Evolutionary conservation across 225 moss, liverwort and hornwort species (phyloP).

Genomic region (Anthoceros angustus): DNA sequence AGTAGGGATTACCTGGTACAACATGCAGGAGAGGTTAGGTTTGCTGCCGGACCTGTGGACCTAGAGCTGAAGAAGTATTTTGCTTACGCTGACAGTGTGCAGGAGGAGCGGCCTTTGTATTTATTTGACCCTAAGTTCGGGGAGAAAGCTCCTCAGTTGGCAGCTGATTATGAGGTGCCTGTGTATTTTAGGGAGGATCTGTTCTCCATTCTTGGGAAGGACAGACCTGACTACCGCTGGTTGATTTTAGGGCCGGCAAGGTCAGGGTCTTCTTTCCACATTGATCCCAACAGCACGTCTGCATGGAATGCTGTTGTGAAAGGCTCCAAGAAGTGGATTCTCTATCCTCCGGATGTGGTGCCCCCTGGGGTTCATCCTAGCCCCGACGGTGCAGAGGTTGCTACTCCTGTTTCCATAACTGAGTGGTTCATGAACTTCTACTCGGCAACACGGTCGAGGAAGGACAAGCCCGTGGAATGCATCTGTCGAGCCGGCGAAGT

Average conservation of each 20-base stretch:
- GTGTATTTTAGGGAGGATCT: slow-evolving; percentile 61
- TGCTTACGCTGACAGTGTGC: slow-evolving; percentile 51
- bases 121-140: slow-evolving; percentile 83
- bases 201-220: slow-evolving; percentile 53
- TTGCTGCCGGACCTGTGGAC: slow-evolving; percentile 68
- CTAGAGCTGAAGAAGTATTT: slow-evolving; percentile 57
- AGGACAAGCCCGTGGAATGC: slow-evolving; percentile 78
- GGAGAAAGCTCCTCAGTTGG: slow-evolving; percentile 56
- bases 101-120: slow-evolving; percentile 81
- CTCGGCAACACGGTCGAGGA: slow-evolving; percentile 42
- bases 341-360: slow-evolving; percentile 70
- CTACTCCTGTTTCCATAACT: slow-evolving; percentile 81
- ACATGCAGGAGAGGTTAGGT: slow-evolving; percentile 40
- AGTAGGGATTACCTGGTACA: slow-evolving; percentile 44
- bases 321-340: slow-evolving; percentile 88
- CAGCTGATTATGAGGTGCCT: slow-evolving; percentile 61
- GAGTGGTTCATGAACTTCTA: slow-evolving; percentile 99
- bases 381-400: slow-evolving; percentile 85
- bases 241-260: slow-evolving; percentile 76
- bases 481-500: slow-evolving; percentile 74
- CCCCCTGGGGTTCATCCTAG: slow-evolving; percentile 91
- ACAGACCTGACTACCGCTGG: slow-evolving; percentile 81
- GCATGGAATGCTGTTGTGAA: slow-evolving; percentile 91
- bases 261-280: slow-evolving; percentile 92
- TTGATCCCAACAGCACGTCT: slow-evolving; percentile 90